Evolutionary conservation across 192 early-diverging fungal species (phyloP), one percentile per base, ranked within the genome.

Genomic region (Mortierella hygrophila): DNA sequence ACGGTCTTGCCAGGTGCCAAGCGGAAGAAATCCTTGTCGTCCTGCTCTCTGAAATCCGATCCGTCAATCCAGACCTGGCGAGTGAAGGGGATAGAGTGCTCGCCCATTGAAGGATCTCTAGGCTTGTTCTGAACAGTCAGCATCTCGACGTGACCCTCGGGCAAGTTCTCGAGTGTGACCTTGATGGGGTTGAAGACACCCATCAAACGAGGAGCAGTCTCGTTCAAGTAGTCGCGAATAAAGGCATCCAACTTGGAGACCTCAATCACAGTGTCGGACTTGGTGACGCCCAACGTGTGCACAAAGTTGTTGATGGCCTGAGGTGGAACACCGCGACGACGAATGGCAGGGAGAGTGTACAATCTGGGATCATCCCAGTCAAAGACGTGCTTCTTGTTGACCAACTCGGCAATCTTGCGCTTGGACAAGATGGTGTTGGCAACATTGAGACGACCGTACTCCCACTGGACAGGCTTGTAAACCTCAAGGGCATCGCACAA

Each of bases 381-480:
- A 69, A 75, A 87, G 5, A 99, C 97, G 78, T 93, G 77, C 16
- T 90, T 90, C 68, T 95, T 94, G 70, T 93, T 94, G 81, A 97
- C 96, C 75, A 99, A 91, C 93, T 96, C 94, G 68, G 94, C 94
- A 72, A 99, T 94, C 93, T 99, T 99, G 76, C 99, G 95, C 93
- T 99, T 99, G 65, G 98, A 99, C 89, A 98, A 93, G 80, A 99
- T 90, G 2, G 97, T 98, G 91, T 97, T 94, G 68, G 97, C 96
- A 74, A 99, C 92, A 80, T 94, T 97, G 57, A 99, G 90, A 60
- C 99, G 94, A 54, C 97, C 97, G 80, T 97, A 99, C 90, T 99
- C 99, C 97, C 97, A 99, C 92, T 99, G 99, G 37, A 99, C 98
- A 35, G 99, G 99, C 91, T 99, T 99, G 93, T 99, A 99, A 4